Evolutionary conservation across 2,329 filamentous ascomycete genomes (phyloP), one percentile per base, ranked within the genome.

Genomic region (Colletotrichum spaethianum): DNA sequence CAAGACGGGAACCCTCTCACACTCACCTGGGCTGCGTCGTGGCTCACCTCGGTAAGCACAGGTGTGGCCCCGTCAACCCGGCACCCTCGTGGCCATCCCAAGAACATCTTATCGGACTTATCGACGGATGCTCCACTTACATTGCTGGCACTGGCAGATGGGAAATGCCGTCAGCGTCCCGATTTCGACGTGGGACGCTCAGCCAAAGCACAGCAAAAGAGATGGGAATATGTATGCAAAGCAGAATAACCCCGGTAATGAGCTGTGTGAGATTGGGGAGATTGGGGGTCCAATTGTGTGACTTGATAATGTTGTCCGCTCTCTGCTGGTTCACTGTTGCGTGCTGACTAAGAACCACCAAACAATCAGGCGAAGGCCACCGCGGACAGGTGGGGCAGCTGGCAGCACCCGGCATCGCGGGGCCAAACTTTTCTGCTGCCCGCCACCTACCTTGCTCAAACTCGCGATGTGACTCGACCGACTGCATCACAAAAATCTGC

Each of bases 361-460:
- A 26, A 20, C 59, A 20, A 9, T 50, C n/a, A 40, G 53, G 50
- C 14, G 18, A 28, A 36, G 42, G 42, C 23, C 36, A 40, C 36
- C 28, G 46, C 48, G 64, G 11, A 33, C 12, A 16, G 14, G 44
- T 56, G 44, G 53, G 23, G 20, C 67, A 62, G 67, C 61, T 73
- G 67, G 55, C 67, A n/a, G 56, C 70, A 73, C 52, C 59, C 57
- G 73, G 64, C 57, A 48, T 71, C 70, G 74, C 67, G 74, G 74
- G 74, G 73, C 74, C 73, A 69, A 74, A 74, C 73, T 75, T 75
- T 75, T 75, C 67, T 71, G 70, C 71, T 64, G 60, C 52, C 42
- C 72, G 53, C 65, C 65, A 68, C 69, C 40, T 63, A 68, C 69
- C 40, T 63, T 44, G 36, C 57, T 57, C 44, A 65, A 65, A 62